Base-by-base conservation (phyloP, 345 rosid species). In the Eucalyptus cloeziana region DNA sequence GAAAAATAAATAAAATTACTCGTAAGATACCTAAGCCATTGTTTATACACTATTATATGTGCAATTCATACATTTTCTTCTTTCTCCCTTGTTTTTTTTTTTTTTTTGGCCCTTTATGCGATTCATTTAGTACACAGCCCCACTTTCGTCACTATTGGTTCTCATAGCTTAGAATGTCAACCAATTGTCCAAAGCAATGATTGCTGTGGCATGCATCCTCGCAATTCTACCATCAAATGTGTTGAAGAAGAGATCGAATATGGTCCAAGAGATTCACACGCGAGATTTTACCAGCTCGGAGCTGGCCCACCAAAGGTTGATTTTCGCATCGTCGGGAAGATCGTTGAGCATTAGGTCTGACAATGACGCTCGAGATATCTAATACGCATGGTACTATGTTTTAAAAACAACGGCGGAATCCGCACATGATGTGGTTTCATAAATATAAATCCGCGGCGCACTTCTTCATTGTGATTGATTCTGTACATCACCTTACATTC, bases 171-270 rank as follows among this genome's bases (percentile, higher is more conserved):
- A 49, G 7, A 16, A 37, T 51, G 45, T 8, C 5, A 9, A 52
- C 31, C 47, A 10, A 27, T 47, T 47, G 8, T 27, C 56, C 30
- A 8, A 8, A 8, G 9, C 44, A 86, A 86, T 51, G 33, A 31
- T 49, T n/a, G 30, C 9, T 24, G 62, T n/a, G 56, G 56, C 8
- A 44, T 50, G 92, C 45, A 9, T 37, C 14, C 2, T 5, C 5
- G 8, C 1, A 1, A 12, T 37, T 37, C 27, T 21, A 37, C 4
- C 12, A 10, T 40, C 27, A 2, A 2, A 76, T 40, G 40, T 0
- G 45, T 27, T 76, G 83, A 21, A 37, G 13, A 76, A 21, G 43
- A 40, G 47, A 76, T 76, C 14, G 14, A 76, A 76, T 10, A 13
- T 21, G 14, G 45, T 37, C 27, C 27, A 10, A 10, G 47, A 40